Evolutionary conservation across 805 yeast genomes (phyloP).

Genomic region (Nakazawaea wickerhamii): DNA sequence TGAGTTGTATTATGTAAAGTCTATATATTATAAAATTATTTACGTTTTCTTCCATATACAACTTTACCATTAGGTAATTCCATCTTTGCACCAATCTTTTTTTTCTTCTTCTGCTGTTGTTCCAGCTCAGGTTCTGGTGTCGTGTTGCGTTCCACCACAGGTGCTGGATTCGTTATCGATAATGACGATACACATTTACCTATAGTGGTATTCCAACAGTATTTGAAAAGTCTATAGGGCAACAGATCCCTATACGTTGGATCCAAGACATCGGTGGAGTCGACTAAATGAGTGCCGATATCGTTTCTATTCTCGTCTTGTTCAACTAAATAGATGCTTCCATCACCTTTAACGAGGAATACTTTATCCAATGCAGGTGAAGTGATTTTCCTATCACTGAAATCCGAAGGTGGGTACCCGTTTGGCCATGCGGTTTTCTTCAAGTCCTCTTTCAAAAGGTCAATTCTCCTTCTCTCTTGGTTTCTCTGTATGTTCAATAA

Average conservation of each 20-base stretch:
- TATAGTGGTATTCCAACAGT: constrained; percentile 38
- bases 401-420: constrained; percentile 41
- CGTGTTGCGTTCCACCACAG: constrained; percentile 14
- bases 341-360: constrained; percentile 52
- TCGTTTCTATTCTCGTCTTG: constrained; percentile 26
- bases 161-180: constrained; percentile 1
- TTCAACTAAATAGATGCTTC: constrained; percentile 49
- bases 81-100: constrained; percentile 36
- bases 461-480: constrained; percentile 56
- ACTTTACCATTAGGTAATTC: constrained; percentile 61
- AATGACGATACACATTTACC: constrained; percentile 29
- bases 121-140: constrained; percentile 9
- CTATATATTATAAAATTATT: background rate
- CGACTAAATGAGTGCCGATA: constrained; percentile 31
- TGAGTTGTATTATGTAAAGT: background rate
- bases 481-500: constrained; percentile 47
- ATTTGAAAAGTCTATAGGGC: constrained; percentile 35
- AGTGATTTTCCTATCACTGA: constrained; percentile 36
- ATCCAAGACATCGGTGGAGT: constrained; percentile 40
- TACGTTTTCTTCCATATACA: constrained; percentile 23
- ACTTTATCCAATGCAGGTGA: constrained; percentile 41
- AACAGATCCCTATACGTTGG: constrained; percentile 41
- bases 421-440: constrained; percentile 50
- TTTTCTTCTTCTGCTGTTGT: constrained; percentile 27
- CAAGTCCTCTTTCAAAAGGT: constrained; percentile 43